phyloP scores from a whole-genome alignment of 2,329 filamentous ascomycete genomes.

The Calonectria crousiana region DNA sequence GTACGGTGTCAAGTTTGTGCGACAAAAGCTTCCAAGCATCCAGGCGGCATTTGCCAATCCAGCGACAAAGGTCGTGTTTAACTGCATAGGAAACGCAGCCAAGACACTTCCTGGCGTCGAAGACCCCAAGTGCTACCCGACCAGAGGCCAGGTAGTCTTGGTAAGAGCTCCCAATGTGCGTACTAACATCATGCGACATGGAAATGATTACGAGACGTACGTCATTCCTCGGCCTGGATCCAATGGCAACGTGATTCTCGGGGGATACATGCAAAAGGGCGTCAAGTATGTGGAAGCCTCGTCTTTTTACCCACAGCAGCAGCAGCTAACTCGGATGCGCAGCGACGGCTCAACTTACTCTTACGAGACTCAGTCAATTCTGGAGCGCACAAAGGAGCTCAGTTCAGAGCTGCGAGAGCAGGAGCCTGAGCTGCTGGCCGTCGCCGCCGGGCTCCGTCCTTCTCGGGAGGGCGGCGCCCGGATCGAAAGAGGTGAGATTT shows the following conservation, averaged over 20 bases:
- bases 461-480: slow-evolving; percentile 56
- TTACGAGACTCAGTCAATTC: slow-evolving; percentile 52
- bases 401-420: slow-evolving; percentile 45
- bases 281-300: slow-evolving; percentile 38
- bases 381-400: slow-evolving; percentile 49
- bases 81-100: slow-evolving; percentile 52
- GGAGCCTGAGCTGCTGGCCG: slow-evolving; percentile 48
- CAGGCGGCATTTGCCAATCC: slow-evolving; percentile 42
- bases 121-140: slow-evolving; percentile 55
- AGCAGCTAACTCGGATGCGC: not conserved
- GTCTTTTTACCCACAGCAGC: not conserved
- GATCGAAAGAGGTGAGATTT: slow-evolving; percentile 55
- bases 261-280: slow-evolving; percentile 55
- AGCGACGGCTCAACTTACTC: slow-evolving; percentile 52
- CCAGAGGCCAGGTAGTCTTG: slow-evolving; percentile 54
- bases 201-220: slow-evolving; percentile 55
- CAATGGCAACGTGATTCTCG: slow-evolving; percentile 50
- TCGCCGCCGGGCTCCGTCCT: slow-evolving; percentile 49
- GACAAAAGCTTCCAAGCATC: slow-evolving; percentile 45
- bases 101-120: slow-evolving; percentile 50
- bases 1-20: slow-evolving; percentile 49
- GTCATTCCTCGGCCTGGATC: slow-evolving; percentile 54
- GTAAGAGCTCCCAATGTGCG: slow-evolving; percentile 48
- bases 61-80: slow-evolving; percentile 48
- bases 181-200: slow-evolving; percentile 54